Evolutionary conservation across 805 yeast genomes (phyloP), one percentile per base, ranked within the genome.

Genomic region (Kodamaea hsintzibuensis): DNA sequence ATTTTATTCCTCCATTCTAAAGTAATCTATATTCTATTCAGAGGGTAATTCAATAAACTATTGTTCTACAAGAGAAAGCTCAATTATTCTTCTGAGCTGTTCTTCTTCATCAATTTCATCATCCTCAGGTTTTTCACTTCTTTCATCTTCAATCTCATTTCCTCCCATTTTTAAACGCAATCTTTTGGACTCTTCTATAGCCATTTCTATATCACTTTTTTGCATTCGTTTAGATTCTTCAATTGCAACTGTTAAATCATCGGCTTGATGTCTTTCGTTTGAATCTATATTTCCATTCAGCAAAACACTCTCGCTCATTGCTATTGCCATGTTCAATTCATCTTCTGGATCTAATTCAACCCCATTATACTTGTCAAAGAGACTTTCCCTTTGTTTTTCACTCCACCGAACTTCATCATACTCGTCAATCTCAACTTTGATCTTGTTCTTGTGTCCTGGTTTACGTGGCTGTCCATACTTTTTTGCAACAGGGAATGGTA

Each of bases 331-430:
- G 4, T 67, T 58, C 9, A 67, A 49, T 49, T 66, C 70, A 14
- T 66, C 70, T 38, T 67, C 70, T n/a, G 55, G 61, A 13, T 65
- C 68, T 30, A 62, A 60, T 2, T 63, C 62, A 14, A 63, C 62
- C 1, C 85, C 86, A 60, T 82, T 82, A 60, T 73, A 82, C 63
- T 75, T 80, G 37, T 73, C 73, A 25, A 78, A 58, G 49, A 77
- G 62, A 9, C 56, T 55, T 6, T 66, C 62, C 7, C 62, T 56
- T 54, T 68, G 60, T 12, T 57, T 55, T 33, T 59, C 54, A 18
- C 60, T 55, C 53, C 67, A 67, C 49, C 67, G 62, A 19, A 62
- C 66, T 27, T 59, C 54, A 42, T 72, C 72, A 55, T 71, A 76
- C 33, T 74, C 79, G 3, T 71, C 74, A 30, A 73, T 60, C 39